Evolutionary conservation across 2,329 filamentous ascomycete species (phyloP).

Genomic region (Chalaropsis thielavioides): DNA sequence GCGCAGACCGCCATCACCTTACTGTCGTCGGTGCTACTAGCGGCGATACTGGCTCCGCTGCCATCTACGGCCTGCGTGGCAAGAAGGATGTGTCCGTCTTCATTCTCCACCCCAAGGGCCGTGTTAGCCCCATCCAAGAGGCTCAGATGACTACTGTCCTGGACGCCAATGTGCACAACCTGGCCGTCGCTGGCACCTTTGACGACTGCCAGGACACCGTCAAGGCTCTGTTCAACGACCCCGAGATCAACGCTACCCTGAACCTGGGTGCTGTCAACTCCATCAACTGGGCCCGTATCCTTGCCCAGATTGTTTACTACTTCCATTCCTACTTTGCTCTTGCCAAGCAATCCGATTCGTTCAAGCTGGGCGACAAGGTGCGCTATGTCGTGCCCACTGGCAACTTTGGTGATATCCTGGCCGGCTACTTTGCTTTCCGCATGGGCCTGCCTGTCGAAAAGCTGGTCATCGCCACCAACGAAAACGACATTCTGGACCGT

Average conservation of each 20-base stretch:
- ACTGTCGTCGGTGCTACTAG: conserved; percentile 78
- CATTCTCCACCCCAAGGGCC: conserved; percentile 84
- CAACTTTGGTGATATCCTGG: conserved; percentile 91
- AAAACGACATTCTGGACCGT: conserved; percentile 90
- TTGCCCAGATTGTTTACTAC: conserved; percentile 96
- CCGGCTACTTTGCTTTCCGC: conserved; percentile 78
- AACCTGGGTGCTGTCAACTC: conserved; percentile 90
- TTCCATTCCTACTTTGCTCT: conserved; percentile 88
- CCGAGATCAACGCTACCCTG: conserved; percentile 65
- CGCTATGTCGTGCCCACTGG: conserved; percentile 87
- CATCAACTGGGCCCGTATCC: conserved; percentile 90
- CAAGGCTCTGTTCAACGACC: conserved; percentile 80
- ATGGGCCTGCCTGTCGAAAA: conserved; percentile 85
- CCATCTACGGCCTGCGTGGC: conserved; percentile 84
- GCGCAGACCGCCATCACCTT: conserved; percentile 56
- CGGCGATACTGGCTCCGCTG: conserved; percentile 82
- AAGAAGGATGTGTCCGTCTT: conserved; percentile 97
- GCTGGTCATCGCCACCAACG: conserved; percentile 85
- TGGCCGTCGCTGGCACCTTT: conserved; percentile 80
- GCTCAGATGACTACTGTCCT: conserved; percentile 93
- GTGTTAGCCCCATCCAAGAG: conserved; percentile 83
- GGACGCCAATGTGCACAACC: conserved; percentile 83
- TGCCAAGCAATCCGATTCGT: conserved; percentile 41
- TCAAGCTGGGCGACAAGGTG: conserved; percentile 52
- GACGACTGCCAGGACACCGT: conserved; percentile 97